phyloP scores from a whole-genome alignment of 495 filamentous ascomycete species.

The Aspergillus bertholletiae region DNA sequence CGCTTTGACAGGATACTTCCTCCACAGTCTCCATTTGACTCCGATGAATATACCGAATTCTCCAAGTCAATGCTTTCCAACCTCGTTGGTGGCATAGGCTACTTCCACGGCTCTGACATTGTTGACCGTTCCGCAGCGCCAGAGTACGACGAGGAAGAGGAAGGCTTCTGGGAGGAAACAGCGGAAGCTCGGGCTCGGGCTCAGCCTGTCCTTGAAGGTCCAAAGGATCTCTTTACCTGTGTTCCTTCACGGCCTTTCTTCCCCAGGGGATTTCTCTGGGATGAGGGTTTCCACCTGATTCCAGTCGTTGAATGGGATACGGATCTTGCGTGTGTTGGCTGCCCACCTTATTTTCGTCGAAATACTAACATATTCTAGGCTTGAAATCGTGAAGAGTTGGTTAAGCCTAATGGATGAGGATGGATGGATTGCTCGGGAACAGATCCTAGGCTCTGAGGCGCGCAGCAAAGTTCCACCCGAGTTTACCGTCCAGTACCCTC shows the following conservation, averaged over 20 bases:
- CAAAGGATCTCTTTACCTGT: slow-evolving; percentile 86
- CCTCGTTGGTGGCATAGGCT: slow-evolving; percentile 89
- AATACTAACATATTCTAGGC: slow-evolving; percentile 31
- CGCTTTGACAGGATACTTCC: slow-evolving; percentile 71
- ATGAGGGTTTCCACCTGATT: slow-evolving; percentile 94
- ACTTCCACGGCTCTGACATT: slow-evolving; percentile 82
- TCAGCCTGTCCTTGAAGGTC: slow-evolving; percentile 67
- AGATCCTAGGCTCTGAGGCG: slow-evolving; percentile 92
- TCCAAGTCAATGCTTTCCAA: slow-evolving; percentile 91
- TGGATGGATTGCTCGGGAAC: slow-evolving; percentile 96
- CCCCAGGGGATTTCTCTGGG: slow-evolving; percentile 94
- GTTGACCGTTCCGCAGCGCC: slow-evolving; percentile 86
- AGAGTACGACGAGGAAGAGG: slow-evolving; percentile 94
- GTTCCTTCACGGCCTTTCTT: slow-evolving; percentile 96
- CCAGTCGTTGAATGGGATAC: slow-evolving; percentile 92
- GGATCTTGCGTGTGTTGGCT: slow-evolving; percentile 63
- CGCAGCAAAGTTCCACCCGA: slow-evolving; percentile 93
- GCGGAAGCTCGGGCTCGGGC: slow-evolving; percentile 66
- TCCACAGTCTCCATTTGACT: slow-evolving; percentile 72
- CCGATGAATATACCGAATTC: slow-evolving; percentile 71
- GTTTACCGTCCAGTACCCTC: slow-evolving; percentile 94
- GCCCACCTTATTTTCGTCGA: not conserved
- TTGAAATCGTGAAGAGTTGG: slow-evolving; percentile 94
- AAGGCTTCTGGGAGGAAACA: slow-evolving; percentile 96
- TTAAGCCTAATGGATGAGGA: slow-evolving; percentile 94